Conservation (phyloP, 140 eudicot genomes). For the Erigeron philadelphicus region DNA sequence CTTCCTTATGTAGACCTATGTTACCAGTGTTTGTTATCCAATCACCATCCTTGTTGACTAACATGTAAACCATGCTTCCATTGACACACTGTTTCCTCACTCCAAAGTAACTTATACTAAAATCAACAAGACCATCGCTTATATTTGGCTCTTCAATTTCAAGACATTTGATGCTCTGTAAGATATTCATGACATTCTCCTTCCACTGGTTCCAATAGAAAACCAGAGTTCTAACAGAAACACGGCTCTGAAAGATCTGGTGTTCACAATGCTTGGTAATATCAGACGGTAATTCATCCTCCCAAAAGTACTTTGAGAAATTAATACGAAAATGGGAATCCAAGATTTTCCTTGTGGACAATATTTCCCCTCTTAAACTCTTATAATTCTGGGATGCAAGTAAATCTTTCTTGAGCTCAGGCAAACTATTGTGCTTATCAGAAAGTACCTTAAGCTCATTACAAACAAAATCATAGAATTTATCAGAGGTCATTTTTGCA, state of each 20-base stretch:
- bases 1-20: slow-evolving; percentile 20
- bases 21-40: slow-evolving; percentile 42
- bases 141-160: slow-evolving; percentile 18
- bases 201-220: slow-evolving; percentile 45
- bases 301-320: slow-evolving; percentile 37
- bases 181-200: slow-evolving; percentile 25
- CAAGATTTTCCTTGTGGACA: slow-evolving; percentile 34
- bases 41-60: slow-evolving; percentile 37
- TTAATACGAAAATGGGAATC: slow-evolving; percentile 31
- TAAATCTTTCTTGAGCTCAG: slow-evolving; percentile 27
- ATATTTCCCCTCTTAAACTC: slow-evolving; percentile 28
- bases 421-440: slow-evolving; percentile 22
- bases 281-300: slow-evolving; percentile 21
- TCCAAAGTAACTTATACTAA: slow-evolving; percentile 52
- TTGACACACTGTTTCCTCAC: slow-evolving; percentile 23
- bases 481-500: slow-evolving; percentile 26
- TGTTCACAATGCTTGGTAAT: slow-evolving; percentile 10
- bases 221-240: slow-evolving; percentile 40
- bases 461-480: slow-evolving; percentile 26
- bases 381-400: slow-evolving; percentile 15
- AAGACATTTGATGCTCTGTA: slow-evolving; percentile 30
- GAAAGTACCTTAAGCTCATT: slow-evolving; percentile 32
- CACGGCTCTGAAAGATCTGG: slow-evolving; percentile 26
- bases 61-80: slow-evolving; percentile 15
- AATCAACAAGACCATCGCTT: slow-evolving; percentile 23